Evolutionary conservation across 768 basidiomycete species (phyloP).

Genomic region (Termitomyces sp.): DNA sequence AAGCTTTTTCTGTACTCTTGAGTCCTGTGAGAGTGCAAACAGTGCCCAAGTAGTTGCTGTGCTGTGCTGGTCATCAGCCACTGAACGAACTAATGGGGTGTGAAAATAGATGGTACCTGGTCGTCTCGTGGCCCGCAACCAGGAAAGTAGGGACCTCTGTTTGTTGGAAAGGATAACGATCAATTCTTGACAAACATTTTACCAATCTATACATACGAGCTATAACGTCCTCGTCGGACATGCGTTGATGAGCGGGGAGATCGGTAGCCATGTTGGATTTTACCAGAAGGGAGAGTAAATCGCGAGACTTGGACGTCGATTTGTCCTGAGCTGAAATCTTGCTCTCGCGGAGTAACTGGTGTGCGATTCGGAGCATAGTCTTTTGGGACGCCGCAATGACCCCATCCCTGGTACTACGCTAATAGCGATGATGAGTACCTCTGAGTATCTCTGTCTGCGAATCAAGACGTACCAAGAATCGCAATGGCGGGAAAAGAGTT

Average conservation of each 20-base stretch:
- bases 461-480: constrained; percentile 25
- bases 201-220: constrained; percentile 4
- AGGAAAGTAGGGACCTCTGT: constrained; percentile 48
- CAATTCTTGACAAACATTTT: neutral
- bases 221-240: constrained; percentile 16
- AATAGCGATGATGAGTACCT: neutral
- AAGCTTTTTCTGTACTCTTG: constrained; percentile 49
- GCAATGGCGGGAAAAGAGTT: constrained; percentile 27
- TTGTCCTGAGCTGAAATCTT: constrained; percentile 25
- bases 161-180: neutral
- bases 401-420: constrained; percentile 14
- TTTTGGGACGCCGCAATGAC: constrained; percentile 19
- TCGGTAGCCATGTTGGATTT: constrained; percentile 52
- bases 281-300: constrained; percentile 43
- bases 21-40: constrained; percentile 46
- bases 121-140: constrained; percentile 45
- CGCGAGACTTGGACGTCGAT: constrained; percentile 33
- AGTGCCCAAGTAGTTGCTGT: constrained; percentile 56
- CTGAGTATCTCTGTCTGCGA: constrained; percentile 23
- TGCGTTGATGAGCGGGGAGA: constrained; percentile 12
- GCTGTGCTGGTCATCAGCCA: constrained; percentile 15
- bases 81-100: neutral
- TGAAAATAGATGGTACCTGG: constrained; percentile 24
- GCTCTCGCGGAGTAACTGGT: constrained; percentile 37
- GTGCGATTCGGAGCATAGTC: constrained; percentile 38